phyloP scores from a whole-genome alignment of 371 early-diverging fungal species.

The Syncephalastrum monosporum region DNA sequence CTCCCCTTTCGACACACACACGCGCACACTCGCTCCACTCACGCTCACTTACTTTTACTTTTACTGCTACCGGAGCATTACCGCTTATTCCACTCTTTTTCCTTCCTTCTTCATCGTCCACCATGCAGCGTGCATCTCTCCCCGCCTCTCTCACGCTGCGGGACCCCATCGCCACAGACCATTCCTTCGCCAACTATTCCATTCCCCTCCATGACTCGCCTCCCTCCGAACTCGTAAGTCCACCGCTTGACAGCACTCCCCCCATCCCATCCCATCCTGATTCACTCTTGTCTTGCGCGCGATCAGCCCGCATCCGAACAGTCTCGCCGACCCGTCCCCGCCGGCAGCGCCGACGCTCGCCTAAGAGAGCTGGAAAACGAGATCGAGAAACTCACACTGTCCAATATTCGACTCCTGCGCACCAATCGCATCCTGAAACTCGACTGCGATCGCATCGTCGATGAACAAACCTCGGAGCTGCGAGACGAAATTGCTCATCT shows the following conservation, averaged over 20 bases:
- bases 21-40: no score
- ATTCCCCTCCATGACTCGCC: conserved; percentile 23
- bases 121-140: conserved; percentile 13
- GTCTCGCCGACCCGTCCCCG: not conserved
- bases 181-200: conserved; percentile 28
- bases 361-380: conserved; percentile 36
- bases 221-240: conserved; percentile 6
- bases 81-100: not conserved
- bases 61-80: no score
- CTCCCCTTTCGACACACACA: no score
- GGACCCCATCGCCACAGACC: conserved; percentile 19
- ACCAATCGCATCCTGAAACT: conserved; percentile 41
- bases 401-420: conserved; percentile 38
- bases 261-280: not conserved
- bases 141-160: conserved; percentile 14
- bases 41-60: no score
- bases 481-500: conserved; percentile 38
- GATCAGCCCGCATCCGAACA: conserved; percentile 4
- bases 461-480: conserved; percentile 37
- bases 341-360: conserved; percentile 28
- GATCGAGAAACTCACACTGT: conserved; percentile 35
- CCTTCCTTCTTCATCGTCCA: not conserved
- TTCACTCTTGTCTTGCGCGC: not conserved
- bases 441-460: conserved; percentile 37
- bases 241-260: not conserved